Evolutionary conservation across 371 early-diverging fungal species (phyloP), one percentile per base, ranked within the genome.

Genomic region (Saksenaea oblongispora): DNA sequence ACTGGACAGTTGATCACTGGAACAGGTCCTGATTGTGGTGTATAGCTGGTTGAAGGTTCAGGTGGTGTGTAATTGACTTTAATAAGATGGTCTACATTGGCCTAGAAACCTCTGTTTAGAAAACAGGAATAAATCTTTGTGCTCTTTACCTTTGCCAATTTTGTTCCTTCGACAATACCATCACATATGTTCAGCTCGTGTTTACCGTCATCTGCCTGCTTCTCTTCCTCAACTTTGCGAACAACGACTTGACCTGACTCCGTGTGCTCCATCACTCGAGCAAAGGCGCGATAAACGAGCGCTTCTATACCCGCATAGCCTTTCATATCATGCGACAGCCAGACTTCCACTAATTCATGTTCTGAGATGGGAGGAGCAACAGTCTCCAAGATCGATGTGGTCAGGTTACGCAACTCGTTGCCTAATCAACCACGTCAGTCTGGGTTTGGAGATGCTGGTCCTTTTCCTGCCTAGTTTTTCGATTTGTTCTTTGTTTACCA

Each of bases 361-460:
- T 88, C 87, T 15, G 86, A 83, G 59, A 88, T 87, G 36, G 89
- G 87, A 15, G 89, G 89, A 7, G 85, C 89, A 28, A 88, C 86
- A 35, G 84, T 85, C 34, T 88, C 87, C 36, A 88, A 55, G 7
- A 88, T 78, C 2, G 85, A 80, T 31, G 78, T 34, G 5, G 84
- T 80, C 64, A 85, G 58, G 5, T 79, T 75, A 57, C 75, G 81
- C 34, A 85, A 63, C 28, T 84, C 79, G 55, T 72, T 64, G 37
- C 85, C 85, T 84, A 58, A 24, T 26, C 24, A 27, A 28, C 10
- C 2, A 22, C 22, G 51, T 47, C 51, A 17, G 51, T 10, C 27
- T 24, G 59, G 34, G 18, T 13, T 27, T 42, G 18, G 35, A 55
- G 10, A 17, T 17, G 5, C 36, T 17, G 35, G 55, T 13, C 15